phyloP scores from a whole-genome alignment of 1,139 yeast species.

The Nakaseomyces bracarensis region DNA sequence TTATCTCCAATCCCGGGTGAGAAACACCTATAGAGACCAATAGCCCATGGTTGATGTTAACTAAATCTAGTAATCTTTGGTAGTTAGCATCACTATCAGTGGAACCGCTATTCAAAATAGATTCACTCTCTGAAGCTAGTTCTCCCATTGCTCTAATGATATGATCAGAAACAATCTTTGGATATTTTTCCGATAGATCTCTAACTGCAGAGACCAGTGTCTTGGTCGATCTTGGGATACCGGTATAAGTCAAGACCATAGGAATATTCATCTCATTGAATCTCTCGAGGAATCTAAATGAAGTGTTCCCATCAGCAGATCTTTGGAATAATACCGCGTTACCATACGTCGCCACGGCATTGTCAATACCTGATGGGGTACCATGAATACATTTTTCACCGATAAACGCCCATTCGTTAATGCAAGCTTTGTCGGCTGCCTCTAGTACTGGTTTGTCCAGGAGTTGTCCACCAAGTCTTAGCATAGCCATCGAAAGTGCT shows the following conservation, averaged over 20 bases:
- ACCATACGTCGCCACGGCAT: constrained; percentile 92
- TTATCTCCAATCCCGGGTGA: constrained; percentile 75
- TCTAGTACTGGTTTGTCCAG: constrained; percentile 54
- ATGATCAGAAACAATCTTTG: constrained; percentile 43
- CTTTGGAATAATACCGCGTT: constrained; percentile 91
- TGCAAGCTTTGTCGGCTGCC: constrained; percentile 45
- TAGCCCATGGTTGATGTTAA: constrained; percentile 83
- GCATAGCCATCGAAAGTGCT: constrained; percentile 69
- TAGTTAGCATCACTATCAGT: constrained; percentile 36
- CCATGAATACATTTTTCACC: constrained; percentile 97
- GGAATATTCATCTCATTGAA: constrained; percentile 57
- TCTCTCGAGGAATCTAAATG: constrained; percentile 27
- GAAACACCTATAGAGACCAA: constrained; percentile 83
- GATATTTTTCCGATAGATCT: constrained; percentile 42
- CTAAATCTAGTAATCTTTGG: constrained; percentile 47
- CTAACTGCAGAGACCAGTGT: constrained; percentile 74
- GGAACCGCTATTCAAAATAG: constrained; percentile 29
- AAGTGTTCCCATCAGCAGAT: constrained; percentile 22
- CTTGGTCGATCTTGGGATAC: constrained; percentile 81
- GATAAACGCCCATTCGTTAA: constrained; percentile 81
- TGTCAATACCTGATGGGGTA: constrained; percentile 94
- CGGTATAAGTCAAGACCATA: constrained; percentile 73
- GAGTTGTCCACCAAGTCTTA: constrained; percentile 49
- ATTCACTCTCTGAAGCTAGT: constrained; percentile 53
- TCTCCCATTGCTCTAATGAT: constrained; percentile 66